Conservation (phyloP, 75 land plant genomes). For the Cupressus sempervirens region DNA sequence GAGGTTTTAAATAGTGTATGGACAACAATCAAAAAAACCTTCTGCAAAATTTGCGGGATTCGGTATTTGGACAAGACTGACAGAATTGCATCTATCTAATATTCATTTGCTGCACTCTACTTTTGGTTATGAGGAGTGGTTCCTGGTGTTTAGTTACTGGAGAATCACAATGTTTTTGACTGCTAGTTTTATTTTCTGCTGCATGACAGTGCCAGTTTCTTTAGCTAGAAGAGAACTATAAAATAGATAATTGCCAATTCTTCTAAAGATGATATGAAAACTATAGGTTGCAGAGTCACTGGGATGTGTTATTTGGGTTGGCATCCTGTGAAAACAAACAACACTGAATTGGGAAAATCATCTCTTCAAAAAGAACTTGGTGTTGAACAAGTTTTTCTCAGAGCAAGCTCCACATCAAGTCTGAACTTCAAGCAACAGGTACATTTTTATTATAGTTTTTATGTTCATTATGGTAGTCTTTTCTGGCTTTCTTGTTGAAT, state of each 20-base stretch:
- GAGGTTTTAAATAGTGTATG: too few species aligned
- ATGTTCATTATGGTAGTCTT: neutral
- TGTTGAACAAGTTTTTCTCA: constrained; percentile 90
- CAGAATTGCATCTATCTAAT: neutral
- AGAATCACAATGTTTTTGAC: neutral
- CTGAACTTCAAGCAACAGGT: constrained; percentile 90
- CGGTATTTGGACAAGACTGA: neutral
- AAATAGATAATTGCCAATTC: neutral
- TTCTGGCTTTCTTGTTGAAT: neutral
- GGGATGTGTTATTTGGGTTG: constrained; percentile 89
- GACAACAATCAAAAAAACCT: too few species aligned
- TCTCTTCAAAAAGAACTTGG: constrained; percentile 90
- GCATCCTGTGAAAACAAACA: constrained; percentile 85
- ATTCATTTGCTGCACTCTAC: neutral
- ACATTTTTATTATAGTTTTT: neutral
- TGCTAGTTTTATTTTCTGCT: neutral
- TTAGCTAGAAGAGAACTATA: neutral
- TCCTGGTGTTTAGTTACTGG: neutral
- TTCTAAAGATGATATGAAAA: neutral
- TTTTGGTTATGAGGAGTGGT: neutral
- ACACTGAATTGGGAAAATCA: constrained; percentile 79
- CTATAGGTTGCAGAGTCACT: constrained; percentile 90
- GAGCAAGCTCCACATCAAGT: constrained; percentile 53
- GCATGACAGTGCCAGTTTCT: neutral
- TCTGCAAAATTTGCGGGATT: too few species aligned